Evolutionary conservation across 2,329 filamentous ascomycete species (phyloP), one percentile per base, ranked within the genome.

Genomic region (Colletotrichum spaethianum): DNA sequence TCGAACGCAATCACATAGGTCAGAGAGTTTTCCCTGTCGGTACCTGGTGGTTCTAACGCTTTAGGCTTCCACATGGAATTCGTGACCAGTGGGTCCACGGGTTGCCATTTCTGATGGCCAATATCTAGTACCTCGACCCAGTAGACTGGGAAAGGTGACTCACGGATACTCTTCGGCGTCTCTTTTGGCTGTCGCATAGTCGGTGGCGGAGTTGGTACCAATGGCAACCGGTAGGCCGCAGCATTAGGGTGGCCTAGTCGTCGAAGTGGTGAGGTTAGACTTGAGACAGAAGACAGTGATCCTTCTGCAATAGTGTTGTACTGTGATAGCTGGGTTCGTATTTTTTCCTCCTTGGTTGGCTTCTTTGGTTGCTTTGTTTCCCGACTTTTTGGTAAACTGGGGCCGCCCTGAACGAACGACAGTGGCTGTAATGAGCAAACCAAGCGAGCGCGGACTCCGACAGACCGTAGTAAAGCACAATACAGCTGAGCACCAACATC

Each of bases 111-210:
- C 79, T 98, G 94, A 74, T 94, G 90, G 0, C 93, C 93, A 64
- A 91, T 86, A 74, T 98, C 95, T 75, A 98, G 93, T 4, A 94
- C 92, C 82, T 99, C 96, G 0, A 98, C 92, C 96, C 96, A 99
- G 79, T 95, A 98, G 3, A 98, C 88, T 0, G 96, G 96, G 77
- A 92, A 94, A 0, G 89, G 82, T 0, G 94, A 95, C 78, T 96
- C 94, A 31, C 87, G 87, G 14, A 93, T 88, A 18, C 79, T 82
- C 65, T 82, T 84, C 14, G 78, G 83, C 63, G 75, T 77, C 31
- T 79, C 82, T 33, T 74, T 75, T 48, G 77, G 36, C 18, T 50
- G 76, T n/a, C 78, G 78, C 1, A 79, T 74, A 1, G 75, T 75
- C 1, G 80, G 84, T 14, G 80, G 84, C 12, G 84, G 82, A 42